A percentile compares a stretch with the other conserved stretches of the same genome.
phyloP scores from a whole-genome alignment of 331 rosid genomes.

The Cydonia oblonga region DNA sequence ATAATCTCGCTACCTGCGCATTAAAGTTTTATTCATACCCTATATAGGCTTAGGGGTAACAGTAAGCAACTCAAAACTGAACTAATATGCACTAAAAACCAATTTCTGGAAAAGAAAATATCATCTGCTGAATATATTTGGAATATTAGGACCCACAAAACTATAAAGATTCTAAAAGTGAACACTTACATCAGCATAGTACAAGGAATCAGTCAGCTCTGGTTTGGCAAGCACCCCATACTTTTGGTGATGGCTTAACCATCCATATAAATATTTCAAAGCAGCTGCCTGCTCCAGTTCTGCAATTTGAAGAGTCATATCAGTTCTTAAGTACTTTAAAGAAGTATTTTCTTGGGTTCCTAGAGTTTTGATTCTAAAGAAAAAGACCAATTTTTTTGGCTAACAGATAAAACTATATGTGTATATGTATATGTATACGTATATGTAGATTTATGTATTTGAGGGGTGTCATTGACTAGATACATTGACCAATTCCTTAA shows the following conservation, averaged over 20 bases:
- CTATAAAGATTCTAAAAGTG: neutral
- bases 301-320: constrained; percentile 27
- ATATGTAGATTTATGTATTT: too few species aligned
- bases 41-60: neutral
- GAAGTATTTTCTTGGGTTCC: neutral
- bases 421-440: too few species aligned
- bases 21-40: constrained; percentile 5
- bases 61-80: neutral
- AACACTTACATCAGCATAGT: constrained; percentile 79
- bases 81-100: neutral
- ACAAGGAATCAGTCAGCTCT: constrained; percentile 65
- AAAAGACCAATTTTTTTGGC: too few species aligned
- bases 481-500: neutral
- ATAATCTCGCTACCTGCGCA: constrained; percentile 66
- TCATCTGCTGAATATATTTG: neutral
- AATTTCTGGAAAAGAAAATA: neutral
- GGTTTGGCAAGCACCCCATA: constrained; percentile 74
- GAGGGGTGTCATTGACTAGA: neutral
- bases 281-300: constrained; percentile 91
- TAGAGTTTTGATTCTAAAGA: neutral
- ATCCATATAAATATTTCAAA: constrained; percentile 74
- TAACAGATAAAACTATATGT: too few species aligned
- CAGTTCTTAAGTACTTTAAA: neutral
- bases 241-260: constrained; percentile 78
- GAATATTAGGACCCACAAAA: neutral